phyloP scores from a whole-genome alignment of 2,329 filamentous ascomycete genomes.

The Sarocladium kiliense region DNA sequence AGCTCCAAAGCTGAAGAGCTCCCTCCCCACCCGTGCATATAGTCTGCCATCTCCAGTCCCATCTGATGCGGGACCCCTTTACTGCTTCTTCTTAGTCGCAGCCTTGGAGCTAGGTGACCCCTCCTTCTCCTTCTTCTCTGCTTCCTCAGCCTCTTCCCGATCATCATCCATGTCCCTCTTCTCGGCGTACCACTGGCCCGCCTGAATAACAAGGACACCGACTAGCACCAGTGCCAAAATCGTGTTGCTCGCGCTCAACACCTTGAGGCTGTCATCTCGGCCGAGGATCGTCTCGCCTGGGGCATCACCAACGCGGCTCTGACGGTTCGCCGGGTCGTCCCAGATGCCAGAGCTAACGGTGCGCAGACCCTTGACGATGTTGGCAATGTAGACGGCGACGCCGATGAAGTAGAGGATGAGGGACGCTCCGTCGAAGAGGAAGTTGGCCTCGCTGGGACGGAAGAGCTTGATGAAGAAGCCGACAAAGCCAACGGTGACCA shows the following conservation, averaged over 20 bases:
- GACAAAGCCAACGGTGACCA: constrained; percentile 78
- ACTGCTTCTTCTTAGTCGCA: constrained; percentile 30
- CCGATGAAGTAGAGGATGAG: constrained; percentile 81
- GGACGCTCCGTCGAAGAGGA: constrained; percentile 85
- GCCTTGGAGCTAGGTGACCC: constrained; percentile 19
- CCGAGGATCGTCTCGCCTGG: constrained; percentile 66
- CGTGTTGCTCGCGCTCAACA: constrained; percentile 90
- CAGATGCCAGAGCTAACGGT: constrained; percentile 72
- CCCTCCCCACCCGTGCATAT: background rate
- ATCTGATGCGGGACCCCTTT: constrained; percentile 1
- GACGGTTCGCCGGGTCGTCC: constrained; percentile 34
- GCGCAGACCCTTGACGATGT: constrained; percentile 91
- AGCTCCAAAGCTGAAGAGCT: background rate
- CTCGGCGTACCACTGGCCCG: constrained; percentile 98
- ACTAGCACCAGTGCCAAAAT: constrained; percentile 90
- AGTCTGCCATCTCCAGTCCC: background rate
- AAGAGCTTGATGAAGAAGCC: constrained; percentile 95
- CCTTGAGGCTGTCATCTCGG: constrained; percentile 83
- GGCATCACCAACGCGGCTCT: constrained; percentile 32
- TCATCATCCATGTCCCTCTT: constrained; percentile 82
- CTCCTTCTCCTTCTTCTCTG: constrained; percentile 21
- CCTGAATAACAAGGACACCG: constrained; percentile 87
- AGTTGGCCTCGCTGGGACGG: constrained; percentile 87
- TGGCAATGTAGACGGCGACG: constrained; percentile 87
- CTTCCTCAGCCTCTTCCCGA: constrained; percentile 53